Evolutionary conservation across 176 grass and related monocot genomes (phyloP), one percentile per base, ranked within the genome.

Genomic region (Poa pratensis): DNA sequence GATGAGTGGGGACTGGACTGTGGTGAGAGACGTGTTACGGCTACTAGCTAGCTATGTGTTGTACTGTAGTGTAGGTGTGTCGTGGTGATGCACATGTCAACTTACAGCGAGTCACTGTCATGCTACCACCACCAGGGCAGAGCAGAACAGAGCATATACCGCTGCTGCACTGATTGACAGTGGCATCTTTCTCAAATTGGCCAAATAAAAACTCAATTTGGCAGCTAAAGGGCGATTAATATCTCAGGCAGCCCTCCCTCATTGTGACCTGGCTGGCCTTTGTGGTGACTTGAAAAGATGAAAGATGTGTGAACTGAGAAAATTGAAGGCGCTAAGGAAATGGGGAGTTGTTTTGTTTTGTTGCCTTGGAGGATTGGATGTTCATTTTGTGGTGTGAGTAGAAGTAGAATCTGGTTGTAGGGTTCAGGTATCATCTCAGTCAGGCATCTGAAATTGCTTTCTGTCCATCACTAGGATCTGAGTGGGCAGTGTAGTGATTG

Each of bases 91-190:
- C 73, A 66, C 85, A 80, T 90, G 85, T 54, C 69, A 76, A 84
- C 81, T 84, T 68, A 75, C 40, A 84, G 58, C 50, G 75, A 34
- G 85, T 80, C 89, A 52, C 60, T 75, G 15, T 87, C 85, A 69
- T 90, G 75, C 57, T 68, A 65, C 53, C 46, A 34, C 23, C 5
- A 34, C 19, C 2, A 18, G 61, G 24, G 83, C n/a, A n/a, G n/a
- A n/a, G n/a, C 9, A 70, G n/a, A n/a, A n/a, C n/a, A n/a, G 67
- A 43, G 67, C 67, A 70, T 70, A 70, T 70, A 11, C 67, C 10
- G 18, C 4, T 55, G 52, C 0, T 59, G 68, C 59, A 76, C 87
- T 34, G 23, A 70, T 50, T 51, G 87, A 30, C 83, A 81, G 9
- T 73, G 61, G 54, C 65, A 79, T 60, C 48, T 51, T 6, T 15